A percentile compares a stretch with the other conserved stretches of the same genome.
phyloP scores from a whole-genome alignment of 495 filamentous ascomycete genomes.

The Bathelium albidoporum region DNA sequence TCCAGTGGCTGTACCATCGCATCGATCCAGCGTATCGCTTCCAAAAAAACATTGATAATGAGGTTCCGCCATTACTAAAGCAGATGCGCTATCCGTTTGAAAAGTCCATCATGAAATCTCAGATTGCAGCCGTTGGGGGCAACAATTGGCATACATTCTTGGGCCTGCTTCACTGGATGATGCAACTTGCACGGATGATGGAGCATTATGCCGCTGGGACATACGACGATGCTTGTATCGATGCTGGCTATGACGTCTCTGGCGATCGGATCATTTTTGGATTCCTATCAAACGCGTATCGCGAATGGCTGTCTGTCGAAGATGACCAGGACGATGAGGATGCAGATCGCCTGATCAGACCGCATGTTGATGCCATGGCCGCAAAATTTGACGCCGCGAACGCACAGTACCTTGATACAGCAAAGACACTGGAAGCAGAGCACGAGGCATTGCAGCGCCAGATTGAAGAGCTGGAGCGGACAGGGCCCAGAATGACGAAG shows the following conservation, averaged over 20 bases:
- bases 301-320: conserved; percentile 81
- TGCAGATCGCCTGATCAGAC: conserved; percentile 59
- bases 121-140: conserved; percentile 85
- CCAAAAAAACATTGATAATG: conserved; percentile 82
- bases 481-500: conserved; percentile 66
- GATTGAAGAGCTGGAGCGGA: conserved; percentile 79
- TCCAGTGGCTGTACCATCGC: conserved; percentile 93
- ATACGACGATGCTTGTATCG: conserved; percentile 82
- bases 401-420: conserved; percentile 66
- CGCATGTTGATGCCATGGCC: conserved; percentile 85
- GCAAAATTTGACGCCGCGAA: conserved; percentile 77
- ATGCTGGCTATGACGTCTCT: conserved; percentile 74
- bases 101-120: conserved; percentile 85
- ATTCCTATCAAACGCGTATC: conserved; percentile 79
- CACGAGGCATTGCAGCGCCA: conserved; percentile 66
- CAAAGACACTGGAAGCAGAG: conserved; percentile 74
- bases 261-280: conserved; percentile 88
- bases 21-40: conserved; percentile 91
- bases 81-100: conserved; percentile 91
- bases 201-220: conserved; percentile 61
- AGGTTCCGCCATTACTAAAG: conserved; percentile 83
- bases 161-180: conserved; percentile 94
- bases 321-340: conserved; percentile 73
- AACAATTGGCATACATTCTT: conserved; percentile 94
- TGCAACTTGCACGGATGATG: conserved; percentile 89